Conservation (phyloP, 2,329 filamentous ascomycete species). For the Thelonectria olida region DNA sequence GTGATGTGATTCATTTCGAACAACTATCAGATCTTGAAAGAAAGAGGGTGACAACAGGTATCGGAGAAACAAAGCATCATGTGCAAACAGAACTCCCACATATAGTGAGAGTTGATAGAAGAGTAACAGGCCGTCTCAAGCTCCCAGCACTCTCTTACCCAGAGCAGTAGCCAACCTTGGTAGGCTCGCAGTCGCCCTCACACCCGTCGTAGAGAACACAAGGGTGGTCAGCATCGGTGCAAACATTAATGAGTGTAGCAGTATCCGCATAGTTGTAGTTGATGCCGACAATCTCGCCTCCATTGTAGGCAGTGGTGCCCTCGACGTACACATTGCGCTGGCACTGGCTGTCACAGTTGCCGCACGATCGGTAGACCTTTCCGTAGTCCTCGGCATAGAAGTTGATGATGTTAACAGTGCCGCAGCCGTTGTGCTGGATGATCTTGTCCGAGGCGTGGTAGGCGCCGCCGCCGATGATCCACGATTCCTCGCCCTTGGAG, state of each 20-base stretch:
- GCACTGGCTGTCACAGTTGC: conserved; percentile 30
- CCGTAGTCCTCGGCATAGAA: conserved; percentile 29
- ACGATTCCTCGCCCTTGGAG: conserved; percentile 31
- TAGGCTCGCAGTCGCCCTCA: conserved; percentile 4
- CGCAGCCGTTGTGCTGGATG: conserved; percentile 51
- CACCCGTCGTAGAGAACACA: conserved; percentile 38
- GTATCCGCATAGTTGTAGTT: conserved; percentile 50
- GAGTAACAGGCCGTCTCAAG: no score
- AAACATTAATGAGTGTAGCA: conserved; percentile 42
- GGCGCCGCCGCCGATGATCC: conserved; percentile 51
- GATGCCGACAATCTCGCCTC: conserved; percentile 53
- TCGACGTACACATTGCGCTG: conserved; percentile 39
- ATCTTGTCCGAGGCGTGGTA: conserved; percentile 49
- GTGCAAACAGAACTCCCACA: no score
- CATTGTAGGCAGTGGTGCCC: conserved; percentile 50
- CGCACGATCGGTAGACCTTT: conserved; percentile 28
- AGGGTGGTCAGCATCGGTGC: conserved; percentile 25
- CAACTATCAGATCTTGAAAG: no score
- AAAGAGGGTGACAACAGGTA: no score
- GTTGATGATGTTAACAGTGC: conserved; percentile 41
- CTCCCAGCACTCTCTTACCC: background rate
- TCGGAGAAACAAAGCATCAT: no score
- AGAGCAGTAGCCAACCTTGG: conserved; percentile 7
- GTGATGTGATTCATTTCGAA: no score
- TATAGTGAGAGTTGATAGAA: no score